Percentiles rank a stretch among this genome's conserved stretches.
phyloP scores from a whole-genome alignment of 352 stramenopile species.

The Peronospora tabacina region DNA sequence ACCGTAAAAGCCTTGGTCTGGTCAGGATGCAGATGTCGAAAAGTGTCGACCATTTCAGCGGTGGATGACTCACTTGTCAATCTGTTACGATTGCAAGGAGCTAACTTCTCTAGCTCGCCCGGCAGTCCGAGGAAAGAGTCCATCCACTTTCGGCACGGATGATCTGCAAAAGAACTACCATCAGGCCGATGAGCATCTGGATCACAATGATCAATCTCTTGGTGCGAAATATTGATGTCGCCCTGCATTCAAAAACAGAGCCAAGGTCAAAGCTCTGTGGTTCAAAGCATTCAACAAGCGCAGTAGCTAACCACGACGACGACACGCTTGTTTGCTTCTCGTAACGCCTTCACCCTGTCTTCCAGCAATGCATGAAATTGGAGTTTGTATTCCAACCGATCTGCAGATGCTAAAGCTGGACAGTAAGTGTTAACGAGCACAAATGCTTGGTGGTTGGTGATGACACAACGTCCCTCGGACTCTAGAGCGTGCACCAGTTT shows the following conservation, averaged over 20 bases:
- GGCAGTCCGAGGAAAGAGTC: constrained; percentile 30
- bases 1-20: constrained; percentile 77
- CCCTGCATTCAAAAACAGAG: constrained; percentile 29
- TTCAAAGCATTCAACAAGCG: neutral
- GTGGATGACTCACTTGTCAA: neutral
- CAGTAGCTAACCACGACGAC: constrained; percentile 50
- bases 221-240: constrained; percentile 81
- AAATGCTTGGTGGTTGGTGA: constrained; percentile 85
- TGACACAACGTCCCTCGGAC: constrained; percentile 74
- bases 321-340: constrained; percentile 42
- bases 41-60: constrained; percentile 61
- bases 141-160: constrained; percentile 71
- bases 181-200: constrained; percentile 24
- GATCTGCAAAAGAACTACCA: constrained; percentile 40
- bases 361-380: constrained; percentile 68
- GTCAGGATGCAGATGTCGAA: constrained; percentile 69
- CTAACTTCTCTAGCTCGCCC: constrained; percentile 8
- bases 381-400: constrained; percentile 83
- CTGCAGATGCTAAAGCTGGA: constrained; percentile 52
- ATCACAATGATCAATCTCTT: constrained; percentile 73
- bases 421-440: constrained; percentile 88
- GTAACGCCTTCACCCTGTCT: constrained; percentile 48
- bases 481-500: constrained; percentile 59
- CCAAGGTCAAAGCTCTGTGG: neutral
- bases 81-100: neutral